Evolutionary conservation across 2,329 filamentous ascomycete species (phyloP).

Genomic region (Shiraia sp.): DNA sequence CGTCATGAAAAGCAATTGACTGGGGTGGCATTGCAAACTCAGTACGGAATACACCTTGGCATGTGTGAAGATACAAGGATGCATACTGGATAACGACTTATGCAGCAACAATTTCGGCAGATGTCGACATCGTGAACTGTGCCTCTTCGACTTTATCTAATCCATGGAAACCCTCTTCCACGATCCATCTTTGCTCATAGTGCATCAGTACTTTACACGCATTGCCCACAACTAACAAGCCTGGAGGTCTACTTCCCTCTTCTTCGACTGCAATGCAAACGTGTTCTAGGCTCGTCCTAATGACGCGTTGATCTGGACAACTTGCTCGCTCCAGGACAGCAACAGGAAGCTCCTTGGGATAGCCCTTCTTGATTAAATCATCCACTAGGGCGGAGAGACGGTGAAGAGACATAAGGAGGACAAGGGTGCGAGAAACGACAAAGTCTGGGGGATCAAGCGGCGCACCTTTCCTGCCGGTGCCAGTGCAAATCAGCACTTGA

Average conservation of each 20-base stretch:
- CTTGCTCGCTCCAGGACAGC: slow-evolving; percentile 92
- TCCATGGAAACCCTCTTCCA: slow-evolving; percentile 84
- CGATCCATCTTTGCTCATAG: slow-evolving; percentile 70
- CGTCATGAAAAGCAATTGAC: too few relatives aligned
- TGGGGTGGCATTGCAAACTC: too few relatives aligned
- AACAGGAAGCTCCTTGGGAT: slow-evolving; percentile 80
- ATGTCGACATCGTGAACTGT: slow-evolving; percentile 25
- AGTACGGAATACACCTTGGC: too few relatives aligned
- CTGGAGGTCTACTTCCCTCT: slow-evolving; percentile 86
- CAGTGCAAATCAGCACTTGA: slow-evolving; percentile 94
- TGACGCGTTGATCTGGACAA: slow-evolving; percentile 91
- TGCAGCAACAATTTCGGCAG: slow-evolving; percentile 13
- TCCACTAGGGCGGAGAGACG: slow-evolving; percentile 74
- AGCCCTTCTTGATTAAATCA: slow-evolving; percentile 62
- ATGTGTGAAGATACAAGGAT: not conserved
- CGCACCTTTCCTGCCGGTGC: slow-evolving; percentile 87
- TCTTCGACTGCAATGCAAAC: slow-evolving; percentile 84
- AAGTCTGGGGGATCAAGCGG: slow-evolving; percentile 81
- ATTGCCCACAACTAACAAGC: slow-evolving; percentile 80
- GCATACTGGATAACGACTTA: not conserved
- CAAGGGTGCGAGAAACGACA: slow-evolving; percentile 75
- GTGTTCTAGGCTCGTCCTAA: slow-evolving; percentile 79
- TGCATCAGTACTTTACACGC: slow-evolving; percentile 78
- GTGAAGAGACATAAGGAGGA: slow-evolving; percentile 95
- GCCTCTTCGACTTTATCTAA: slow-evolving; percentile 56